phyloP scores from a whole-genome alignment of 129 eudicot genomes.

The Calendula officinalis region DNA sequence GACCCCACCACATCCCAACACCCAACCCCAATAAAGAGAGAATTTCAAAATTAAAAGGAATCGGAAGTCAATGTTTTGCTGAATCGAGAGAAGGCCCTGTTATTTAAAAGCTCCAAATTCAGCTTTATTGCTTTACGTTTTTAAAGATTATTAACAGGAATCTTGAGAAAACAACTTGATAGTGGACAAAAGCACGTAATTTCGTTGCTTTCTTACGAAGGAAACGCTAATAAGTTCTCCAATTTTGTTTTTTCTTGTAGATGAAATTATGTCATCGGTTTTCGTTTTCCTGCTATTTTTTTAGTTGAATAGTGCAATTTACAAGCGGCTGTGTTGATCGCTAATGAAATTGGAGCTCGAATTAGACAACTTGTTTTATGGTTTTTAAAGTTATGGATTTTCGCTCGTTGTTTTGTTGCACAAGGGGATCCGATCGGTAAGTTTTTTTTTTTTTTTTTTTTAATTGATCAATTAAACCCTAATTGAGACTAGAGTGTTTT shows the following conservation, averaged over 20 bases:
- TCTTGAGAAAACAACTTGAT: constrained; percentile 15
- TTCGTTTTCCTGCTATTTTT: constrained; percentile 10
- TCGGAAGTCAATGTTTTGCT: constrained; percentile 7
- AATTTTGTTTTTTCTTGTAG: constrained; percentile 3
- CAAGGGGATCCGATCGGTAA: constrained; percentile 41
- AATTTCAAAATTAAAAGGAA: constrained; percentile 1
- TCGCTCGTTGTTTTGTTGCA: constrained; percentile 45
- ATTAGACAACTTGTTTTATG: constrained; percentile 7
- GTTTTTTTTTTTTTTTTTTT: constrained; percentile 18
- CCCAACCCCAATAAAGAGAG: constrained; percentile 1
- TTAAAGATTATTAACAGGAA: constrained; percentile 8
- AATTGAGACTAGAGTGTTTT: background rate
- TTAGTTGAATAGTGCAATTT: constrained; percentile 8
- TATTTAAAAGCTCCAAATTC: background rate
- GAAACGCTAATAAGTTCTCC: constrained; percentile 5
- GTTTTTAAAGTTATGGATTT: constrained; percentile 38
- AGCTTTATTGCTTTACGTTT: constrained; percentile 16
- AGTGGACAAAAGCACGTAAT: constrained; percentile 13
- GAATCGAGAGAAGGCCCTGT: background rate
- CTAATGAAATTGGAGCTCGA: constrained; percentile 14
- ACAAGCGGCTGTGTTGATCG: constrained; percentile 6
- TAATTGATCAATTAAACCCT: background rate
- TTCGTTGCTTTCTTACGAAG: constrained; percentile 21
- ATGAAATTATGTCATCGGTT: background rate
- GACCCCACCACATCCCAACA: constrained; percentile 8